Base-by-base conservation (phyloP, 2,329 filamentous ascomycete genomes). In the Zymoseptoria crescenta region DNA sequence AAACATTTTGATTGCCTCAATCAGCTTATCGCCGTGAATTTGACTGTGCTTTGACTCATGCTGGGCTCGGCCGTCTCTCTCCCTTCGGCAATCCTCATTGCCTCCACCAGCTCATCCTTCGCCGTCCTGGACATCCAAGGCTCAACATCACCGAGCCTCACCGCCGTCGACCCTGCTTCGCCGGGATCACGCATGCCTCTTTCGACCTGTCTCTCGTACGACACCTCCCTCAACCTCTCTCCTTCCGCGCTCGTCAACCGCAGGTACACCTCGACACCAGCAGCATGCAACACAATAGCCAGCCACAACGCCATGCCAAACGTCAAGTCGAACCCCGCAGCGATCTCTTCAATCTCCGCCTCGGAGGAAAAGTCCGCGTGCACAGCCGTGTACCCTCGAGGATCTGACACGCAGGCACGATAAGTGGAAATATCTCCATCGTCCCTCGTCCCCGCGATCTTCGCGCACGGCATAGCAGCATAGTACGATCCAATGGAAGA, bases 241-340 rank as follows among this genome's bases (percentile, higher is more conserved):
- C 73, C 72, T 64, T 86, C 83, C 10, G 69, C 75, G 0, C 82
- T 81, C 0, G 83, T 86, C 20, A 83, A 68, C 2, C 68, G 72
- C 21, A 85, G 70, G 72, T 84, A 76, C 1, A 71, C 24, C 57
- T 75, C 72, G 1, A 75, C 66, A 24, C 71, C 70, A 20, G 81
- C 54, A 8, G 73, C 73, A 63, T 87, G 83, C 1, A 86, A 54
- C 0, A 75, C 62, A 1, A 84, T 64, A 0, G 81, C 77, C 5
- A 86, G 56, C 80, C 81, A 86, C 1, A 79, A 57, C 0, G 79
- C 77, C 64, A 79, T 76, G 3, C 81, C 82, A 60, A 85, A 86
- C 1, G 67, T 70, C 1, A 79, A 54, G 19, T 77, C 74, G 16
- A 84, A 68, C 0, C 74, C 74, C 1, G 80, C 77, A 0, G 74